Base-by-base conservation (phyloP, 441 rosid genomes). In the Biscutella auriculata region DNA sequence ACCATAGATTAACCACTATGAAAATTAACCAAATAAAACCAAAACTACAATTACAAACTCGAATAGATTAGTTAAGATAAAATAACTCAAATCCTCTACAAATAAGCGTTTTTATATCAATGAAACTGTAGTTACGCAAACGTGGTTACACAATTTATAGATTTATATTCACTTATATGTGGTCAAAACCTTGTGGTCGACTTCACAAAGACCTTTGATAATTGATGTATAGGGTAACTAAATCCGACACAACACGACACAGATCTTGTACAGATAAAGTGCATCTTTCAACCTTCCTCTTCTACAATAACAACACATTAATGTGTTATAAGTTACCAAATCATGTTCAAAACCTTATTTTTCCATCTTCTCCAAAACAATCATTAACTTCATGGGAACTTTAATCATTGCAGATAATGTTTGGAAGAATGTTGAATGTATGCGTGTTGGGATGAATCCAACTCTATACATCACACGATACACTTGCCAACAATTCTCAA, bases 301-400 rank as follows among this genome's bases (percentile, higher is more conserved):
- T 54, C 78, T 59, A 67, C 95, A 91, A 54, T 83, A 91, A 74
- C 88, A 77, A 77, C 76, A 66, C 33, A 91, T 79, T 68, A 91
- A 46, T 0, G 95, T 88, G 48, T 91, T 91, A 56, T 88, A 91
- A 5, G 97, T 85, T 33, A 91, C 95, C 53, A 85, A 67, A 74
- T 91, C 96, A 0, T 87, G 95, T 65, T 81, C 88, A 60, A 88
- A 91, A 0, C 96, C 97, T 73, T 83, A 95, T 71, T 91, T 96
- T 60, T 91, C 97, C 84, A 91, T 85, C 76, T 73, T 82, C 79
- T 88, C 95, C 67, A 91, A 40, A 57, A 91, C n/a, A 91, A 6
- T 77, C 87, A 61, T 79, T 72, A 70, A 88, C 84, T 74, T 73
- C 72, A 51, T 45, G 46, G 1, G 70, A 65, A 63, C 73, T 73